Evolutionary conservation across 2,329 filamentous ascomycete species (phyloP).

Genomic region (Lecanicillium sp.): DNA sequence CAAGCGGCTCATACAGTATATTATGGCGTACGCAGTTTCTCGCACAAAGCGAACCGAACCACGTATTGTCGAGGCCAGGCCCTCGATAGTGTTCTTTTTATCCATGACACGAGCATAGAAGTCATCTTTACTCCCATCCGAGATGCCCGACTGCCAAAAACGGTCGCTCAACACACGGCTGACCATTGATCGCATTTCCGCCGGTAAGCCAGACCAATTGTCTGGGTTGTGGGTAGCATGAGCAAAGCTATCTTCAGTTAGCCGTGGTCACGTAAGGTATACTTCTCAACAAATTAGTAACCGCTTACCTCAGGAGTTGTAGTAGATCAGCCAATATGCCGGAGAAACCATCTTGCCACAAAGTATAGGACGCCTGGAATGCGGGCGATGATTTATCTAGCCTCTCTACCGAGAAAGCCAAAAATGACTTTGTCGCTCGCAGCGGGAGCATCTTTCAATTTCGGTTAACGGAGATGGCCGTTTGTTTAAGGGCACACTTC

Average conservation of each 20-base stretch:
- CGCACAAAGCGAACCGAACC: slow-evolving; percentile 83
- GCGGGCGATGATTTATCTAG: slow-evolving; percentile 65
- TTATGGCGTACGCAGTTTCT: slow-evolving; percentile 87
- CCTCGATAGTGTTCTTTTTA: slow-evolving; percentile 84
- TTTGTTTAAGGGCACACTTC: slow-evolving; percentile 10
- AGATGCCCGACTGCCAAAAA: slow-evolving; percentile 98
- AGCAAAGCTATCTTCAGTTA: slow-evolving; percentile 53
- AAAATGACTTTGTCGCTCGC: slow-evolving; percentile 79
- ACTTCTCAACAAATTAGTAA: not conserved
- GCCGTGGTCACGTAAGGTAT: slow-evolving; percentile 4
- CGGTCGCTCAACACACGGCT: slow-evolving; percentile 81
- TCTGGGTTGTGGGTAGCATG: slow-evolving; percentile 83
- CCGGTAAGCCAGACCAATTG: slow-evolving; percentile 72
- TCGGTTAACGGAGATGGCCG: slow-evolving; percentile 9
- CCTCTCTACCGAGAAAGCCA: slow-evolving; percentile 89
- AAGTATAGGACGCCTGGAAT: slow-evolving; percentile 64
- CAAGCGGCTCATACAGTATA: slow-evolving; percentile 87
- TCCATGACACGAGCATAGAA: slow-evolving; percentile 89
- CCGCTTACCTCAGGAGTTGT: slow-evolving; percentile 62
- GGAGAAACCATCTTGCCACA: slow-evolving; percentile 84
- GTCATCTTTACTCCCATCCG: slow-evolving; percentile 88
- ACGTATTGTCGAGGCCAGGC: slow-evolving; percentile 86
- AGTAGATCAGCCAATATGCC: slow-evolving; percentile 79
- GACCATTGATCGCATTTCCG: slow-evolving; percentile 70
- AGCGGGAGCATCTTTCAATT: slow-evolving; percentile 60